Evolutionary conservation across 2,329 filamentous ascomycete species (phyloP), one percentile per base, ranked within the genome.

Genomic region (Sporothrix schenckii): DNA sequence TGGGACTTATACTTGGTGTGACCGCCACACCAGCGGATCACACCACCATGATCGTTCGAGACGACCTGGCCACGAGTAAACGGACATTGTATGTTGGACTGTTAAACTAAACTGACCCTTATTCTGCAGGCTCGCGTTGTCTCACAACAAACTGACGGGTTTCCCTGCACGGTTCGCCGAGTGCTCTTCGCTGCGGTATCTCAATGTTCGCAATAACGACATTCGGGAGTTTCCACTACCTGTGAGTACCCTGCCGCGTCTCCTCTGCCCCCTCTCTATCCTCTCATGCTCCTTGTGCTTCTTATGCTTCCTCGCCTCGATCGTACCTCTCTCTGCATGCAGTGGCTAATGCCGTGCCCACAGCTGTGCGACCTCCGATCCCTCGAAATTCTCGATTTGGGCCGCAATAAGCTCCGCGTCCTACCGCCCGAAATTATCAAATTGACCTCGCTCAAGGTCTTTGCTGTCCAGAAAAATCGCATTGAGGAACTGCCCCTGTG

Each of bases 301-400:
- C 69, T 39, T 21, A n/a, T 66, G 67, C 66, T 68, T 47, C 66
- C 39, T 58, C 53, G 60, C 60, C 65, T 54, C 73, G 74, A 68
- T 75, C 74, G 27, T 70, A 34, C 69, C 27, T 66, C 24, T 41
- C 27, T 61, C 13, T 47, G 44, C 60, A 13, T 58, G 39, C 49
- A 19, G 34, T 69, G 34, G 69, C 27, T 65, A 67, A 61, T 58
- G 50, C 58, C 3, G 66, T 69, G 53, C 52, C 65, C 63, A 39
- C 77, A 97, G 93, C 87, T 98, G 71, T 94, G 94, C 78, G 89
- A 93, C 79, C 85, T 98, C 72, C 90, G 88, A 68, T 91, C 93
- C 47, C 87, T 98, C 69, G 94, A 98, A 80, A 97, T 97, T 71
- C 87, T 98, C 72, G 94, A 98, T 80, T 86, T 98, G 69, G 94